phyloP scores from a whole-genome alignment of 805 yeast genomes.

The Metschnikowia drakensbergensis region DNA sequence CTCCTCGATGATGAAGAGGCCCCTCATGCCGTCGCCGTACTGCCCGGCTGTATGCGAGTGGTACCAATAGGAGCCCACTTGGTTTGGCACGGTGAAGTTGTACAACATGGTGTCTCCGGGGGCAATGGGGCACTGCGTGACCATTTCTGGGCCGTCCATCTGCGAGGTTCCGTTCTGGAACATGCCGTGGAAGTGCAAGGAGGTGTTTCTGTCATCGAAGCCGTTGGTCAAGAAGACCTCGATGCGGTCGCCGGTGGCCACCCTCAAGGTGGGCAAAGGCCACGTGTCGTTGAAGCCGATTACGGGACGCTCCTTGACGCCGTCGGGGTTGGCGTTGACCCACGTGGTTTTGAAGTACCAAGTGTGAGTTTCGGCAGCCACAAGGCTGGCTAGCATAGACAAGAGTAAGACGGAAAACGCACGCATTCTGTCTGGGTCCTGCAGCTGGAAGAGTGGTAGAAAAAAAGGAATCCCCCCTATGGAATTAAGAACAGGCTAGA shows the following conservation, averaged over 20 bases:
- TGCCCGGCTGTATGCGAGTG: slow-evolving; percentile 91
- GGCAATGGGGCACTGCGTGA: slow-evolving; percentile 90
- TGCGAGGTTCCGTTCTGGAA: slow-evolving; percentile 70
- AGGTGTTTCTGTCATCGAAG: slow-evolving; percentile 58
- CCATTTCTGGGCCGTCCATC: slow-evolving; percentile 90
- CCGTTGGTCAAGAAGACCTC: slow-evolving; percentile 73
- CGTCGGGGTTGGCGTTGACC: slow-evolving; percentile 71
- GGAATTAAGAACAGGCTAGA: slow-evolving; percentile 20
- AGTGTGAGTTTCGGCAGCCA: slow-evolving; percentile 49
- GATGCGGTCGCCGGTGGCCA: slow-evolving; percentile 76
- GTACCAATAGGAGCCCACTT: slow-evolving; percentile 94
- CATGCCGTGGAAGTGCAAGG: slow-evolving; percentile 92
- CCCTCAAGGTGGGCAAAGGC: slow-evolving; percentile 86
- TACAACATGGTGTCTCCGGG: slow-evolving; percentile 71
- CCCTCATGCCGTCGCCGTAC: slow-evolving; percentile 92
- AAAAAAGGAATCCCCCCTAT: slow-evolving; percentile 15
- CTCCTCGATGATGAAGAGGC: slow-evolving; percentile 70
- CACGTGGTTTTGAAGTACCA: slow-evolving; percentile 64
- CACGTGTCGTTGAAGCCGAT: slow-evolving; percentile 67
- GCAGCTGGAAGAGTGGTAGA: slow-evolving; percentile 8
- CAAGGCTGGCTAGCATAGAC: slow-evolving; percentile 18
- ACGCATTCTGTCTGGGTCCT: slow-evolving; percentile 15
- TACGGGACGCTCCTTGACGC: slow-evolving; percentile 49
- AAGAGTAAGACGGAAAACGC: slow-evolving; percentile 17
- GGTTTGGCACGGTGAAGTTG: slow-evolving; percentile 82